Evolutionary conservation across 805 yeast genomes (phyloP).

Genomic region (Komagataella pastoris): DNA sequence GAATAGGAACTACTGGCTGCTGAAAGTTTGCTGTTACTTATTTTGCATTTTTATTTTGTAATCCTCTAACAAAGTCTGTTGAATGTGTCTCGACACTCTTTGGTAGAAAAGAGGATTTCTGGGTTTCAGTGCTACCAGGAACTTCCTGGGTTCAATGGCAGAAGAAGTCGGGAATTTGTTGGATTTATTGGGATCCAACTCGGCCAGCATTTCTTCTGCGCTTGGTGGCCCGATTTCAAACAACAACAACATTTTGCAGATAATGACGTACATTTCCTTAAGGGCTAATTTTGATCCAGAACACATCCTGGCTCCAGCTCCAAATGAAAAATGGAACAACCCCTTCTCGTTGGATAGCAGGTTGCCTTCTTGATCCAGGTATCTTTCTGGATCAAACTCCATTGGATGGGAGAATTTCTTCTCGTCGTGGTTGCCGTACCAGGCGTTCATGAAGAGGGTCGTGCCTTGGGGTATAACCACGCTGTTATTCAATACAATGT

Average conservation of each 20-base stretch:
- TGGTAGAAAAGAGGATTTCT: slow-evolving; percentile 11
- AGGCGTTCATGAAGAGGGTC: slow-evolving; percentile 49
- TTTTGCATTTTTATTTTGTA: not conserved
- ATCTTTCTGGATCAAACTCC: slow-evolving; percentile 39
- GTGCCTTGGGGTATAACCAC: slow-evolving; percentile 41
- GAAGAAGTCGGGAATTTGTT: slow-evolving; percentile 43
- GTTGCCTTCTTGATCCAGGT: slow-evolving; percentile 20
- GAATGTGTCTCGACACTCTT: not conserved
- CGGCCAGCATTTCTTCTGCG: slow-evolving; percentile 20
- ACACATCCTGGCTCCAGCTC: slow-evolving; percentile 64
- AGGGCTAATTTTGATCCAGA: slow-evolving; percentile 53
- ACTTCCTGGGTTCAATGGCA: slow-evolving; percentile 46
- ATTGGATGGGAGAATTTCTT: slow-evolving; percentile 26
- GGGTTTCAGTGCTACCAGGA: slow-evolving; percentile 18
- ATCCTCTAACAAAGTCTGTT: not conserved
- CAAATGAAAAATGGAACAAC: slow-evolving; percentile 40
- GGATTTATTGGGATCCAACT: slow-evolving; percentile 33
- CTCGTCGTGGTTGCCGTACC: slow-evolving; percentile 57
- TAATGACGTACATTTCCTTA: slow-evolving; percentile 47
- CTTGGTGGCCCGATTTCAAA: slow-evolving; percentile 35
- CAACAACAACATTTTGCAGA: slow-evolving; percentile 36
- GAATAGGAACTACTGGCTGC: not conserved
- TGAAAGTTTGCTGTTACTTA: not conserved
- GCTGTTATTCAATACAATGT: slow-evolving; percentile 24
- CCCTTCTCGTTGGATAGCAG: slow-evolving; percentile 5